Conservation (phyloP, 345 rosid species). For the Pistacia atlantica region DNA sequence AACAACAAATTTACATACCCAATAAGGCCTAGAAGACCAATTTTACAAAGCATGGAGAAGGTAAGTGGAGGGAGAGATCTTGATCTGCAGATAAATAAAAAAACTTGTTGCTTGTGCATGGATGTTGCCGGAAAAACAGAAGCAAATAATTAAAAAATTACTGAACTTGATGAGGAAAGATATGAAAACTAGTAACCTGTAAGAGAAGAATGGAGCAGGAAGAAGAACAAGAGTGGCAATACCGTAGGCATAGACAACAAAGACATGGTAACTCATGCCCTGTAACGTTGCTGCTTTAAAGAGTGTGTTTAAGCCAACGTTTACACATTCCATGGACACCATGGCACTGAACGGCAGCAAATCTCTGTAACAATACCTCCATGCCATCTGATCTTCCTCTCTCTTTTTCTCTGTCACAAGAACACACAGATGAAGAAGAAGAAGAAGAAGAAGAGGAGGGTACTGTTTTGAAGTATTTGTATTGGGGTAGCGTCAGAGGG, state of each 20-base stretch:
- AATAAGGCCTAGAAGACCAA: conserved; percentile 75
- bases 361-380: conserved; percentile 49
- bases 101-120: not conserved
- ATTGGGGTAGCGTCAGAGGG: not conserved
- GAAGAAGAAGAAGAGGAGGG: not conserved
- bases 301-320: conserved; percentile 75
- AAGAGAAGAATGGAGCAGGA: conserved; percentile 77
- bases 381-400: conserved; percentile 35
- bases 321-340: conserved; percentile 72
- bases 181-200: conserved; percentile 41
- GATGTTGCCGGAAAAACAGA: not conserved
- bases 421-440: not conserved
- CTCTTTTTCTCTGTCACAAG: not conserved
- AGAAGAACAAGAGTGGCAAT: conserved; percentile 86
- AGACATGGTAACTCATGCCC: conserved; percentile 84
- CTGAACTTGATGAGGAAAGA: not conserved
- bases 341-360: conserved; percentile 65
- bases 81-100: conserved; percentile 54
- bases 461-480: not conserved
- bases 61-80: conserved; percentile 71
- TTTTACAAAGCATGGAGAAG: conserved; percentile 59
- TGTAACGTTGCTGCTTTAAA: conserved; percentile 78
- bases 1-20: conserved; percentile 47
- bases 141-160: not conserved
- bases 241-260: conserved; percentile 73